phyloP scores from a whole-genome alignment of 1,284 basidiomycete genomes.

The Taiwanofungus camphoratus region DNA sequence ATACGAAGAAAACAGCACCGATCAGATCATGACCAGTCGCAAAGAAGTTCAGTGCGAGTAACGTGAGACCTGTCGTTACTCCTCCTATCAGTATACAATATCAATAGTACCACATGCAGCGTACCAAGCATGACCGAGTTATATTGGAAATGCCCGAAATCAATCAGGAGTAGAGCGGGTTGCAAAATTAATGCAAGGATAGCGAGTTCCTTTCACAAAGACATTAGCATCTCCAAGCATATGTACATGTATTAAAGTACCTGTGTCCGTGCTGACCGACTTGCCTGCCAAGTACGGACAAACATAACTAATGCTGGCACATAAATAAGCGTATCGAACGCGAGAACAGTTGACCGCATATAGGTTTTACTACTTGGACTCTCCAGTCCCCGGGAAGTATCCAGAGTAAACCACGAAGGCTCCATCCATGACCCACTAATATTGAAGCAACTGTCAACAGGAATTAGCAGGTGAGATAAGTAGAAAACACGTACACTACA shows the following conservation, averaged over 20 bases:
- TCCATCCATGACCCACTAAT: slow-evolving; percentile 65
- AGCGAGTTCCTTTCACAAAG: slow-evolving; percentile 52
- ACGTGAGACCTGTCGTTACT: slow-evolving; percentile 54
- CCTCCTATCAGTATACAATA: background rate
- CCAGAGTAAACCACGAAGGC: slow-evolving; percentile 70
- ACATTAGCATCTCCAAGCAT: background rate
- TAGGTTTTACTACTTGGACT: slow-evolving; percentile 61
- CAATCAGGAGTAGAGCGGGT: slow-evolving; percentile 79
- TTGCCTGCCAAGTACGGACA: slow-evolving; percentile 53
- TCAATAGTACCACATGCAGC: slow-evolving; percentile 14
- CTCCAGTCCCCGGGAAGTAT: slow-evolving; percentile 75
- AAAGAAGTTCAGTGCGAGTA: slow-evolving; percentile 69
- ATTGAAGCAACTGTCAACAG: background rate
- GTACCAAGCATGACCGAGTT: slow-evolving; percentile 85
- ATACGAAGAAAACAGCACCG: slow-evolving; percentile 79
- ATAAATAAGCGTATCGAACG: slow-evolving; percentile 69
- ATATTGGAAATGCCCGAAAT: slow-evolving; percentile 93
- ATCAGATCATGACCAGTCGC: slow-evolving; percentile 61
- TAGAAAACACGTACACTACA: slow-evolving; percentile 32
- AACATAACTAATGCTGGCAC: slow-evolving; percentile 69
- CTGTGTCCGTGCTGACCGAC: slow-evolving; percentile 66
- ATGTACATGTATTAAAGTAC: slow-evolving; percentile 31
- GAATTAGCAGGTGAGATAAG: too few relatives aligned
- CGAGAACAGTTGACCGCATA: slow-evolving; percentile 77
- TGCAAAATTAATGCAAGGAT: slow-evolving; percentile 75